phyloP scores from a whole-genome alignment of 1,284 basidiomycete genomes.

The Microbotryum scabiosae region DNA sequence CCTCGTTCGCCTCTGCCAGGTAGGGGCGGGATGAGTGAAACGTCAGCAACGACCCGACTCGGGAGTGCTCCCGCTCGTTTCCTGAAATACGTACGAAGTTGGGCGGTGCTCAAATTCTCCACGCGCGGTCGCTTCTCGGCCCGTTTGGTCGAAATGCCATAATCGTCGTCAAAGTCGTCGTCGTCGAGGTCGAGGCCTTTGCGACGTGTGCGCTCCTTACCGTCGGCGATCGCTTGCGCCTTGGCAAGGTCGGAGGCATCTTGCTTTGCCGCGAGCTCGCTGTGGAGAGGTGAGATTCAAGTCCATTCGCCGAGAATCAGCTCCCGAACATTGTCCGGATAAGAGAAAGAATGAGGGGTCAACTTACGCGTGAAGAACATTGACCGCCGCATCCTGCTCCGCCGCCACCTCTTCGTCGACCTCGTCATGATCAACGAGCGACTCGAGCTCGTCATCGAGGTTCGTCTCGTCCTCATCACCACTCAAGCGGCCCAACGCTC shows the following conservation, averaged over 20 bases:
- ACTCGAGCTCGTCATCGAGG: slow-evolving; percentile 23
- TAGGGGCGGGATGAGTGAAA: background rate
- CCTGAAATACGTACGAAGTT: slow-evolving; percentile 13
- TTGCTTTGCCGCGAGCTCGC: slow-evolving; percentile 15
- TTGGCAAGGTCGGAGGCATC: slow-evolving; percentile 10
- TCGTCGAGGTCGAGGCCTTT: slow-evolving; percentile 15
- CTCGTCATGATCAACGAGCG: slow-evolving; percentile 25
- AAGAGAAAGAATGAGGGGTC: too few species aligned
- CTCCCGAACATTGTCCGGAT: too few species aligned
- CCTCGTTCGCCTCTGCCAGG: slow-evolving; percentile 20
- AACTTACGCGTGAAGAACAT: slow-evolving; percentile 14
- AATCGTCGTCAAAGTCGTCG: slow-evolving; percentile 30
- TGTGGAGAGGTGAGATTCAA: background rate
- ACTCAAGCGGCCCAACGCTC: slow-evolving; percentile 8
- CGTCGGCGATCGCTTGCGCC: slow-evolving; percentile 20
- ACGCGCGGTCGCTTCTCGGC: slow-evolving; percentile 6
- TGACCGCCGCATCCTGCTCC: slow-evolving; percentile 16
- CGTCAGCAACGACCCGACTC: background rate
- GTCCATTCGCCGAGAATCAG: background rate
- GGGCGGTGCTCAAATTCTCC: slow-evolving; percentile 6
- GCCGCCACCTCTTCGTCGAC: slow-evolving; percentile 13
- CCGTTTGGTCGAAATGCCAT: background rate
- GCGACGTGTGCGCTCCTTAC: slow-evolving; percentile 23
- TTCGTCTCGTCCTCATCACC: slow-evolving; percentile 28
- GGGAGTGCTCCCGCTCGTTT: background rate